Evolutionary conservation across 176 grass and related monocot genomes (phyloP).

Genomic region (Oryza punctata): DNA sequence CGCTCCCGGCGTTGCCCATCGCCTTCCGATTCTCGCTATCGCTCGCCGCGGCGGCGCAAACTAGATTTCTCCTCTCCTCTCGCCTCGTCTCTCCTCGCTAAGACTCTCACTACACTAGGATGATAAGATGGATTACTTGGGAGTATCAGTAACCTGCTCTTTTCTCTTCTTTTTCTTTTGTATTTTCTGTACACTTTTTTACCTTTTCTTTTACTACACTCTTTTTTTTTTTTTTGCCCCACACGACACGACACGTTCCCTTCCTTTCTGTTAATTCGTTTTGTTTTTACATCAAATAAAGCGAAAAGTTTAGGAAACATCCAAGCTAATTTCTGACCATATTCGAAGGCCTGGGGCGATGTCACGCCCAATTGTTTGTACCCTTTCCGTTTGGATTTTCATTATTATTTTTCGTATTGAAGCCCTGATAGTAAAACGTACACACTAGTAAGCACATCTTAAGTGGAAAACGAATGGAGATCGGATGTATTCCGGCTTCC

Average conservation of each 20-base stretch:
- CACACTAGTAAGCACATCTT: background rate
- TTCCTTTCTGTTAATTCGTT: background rate
- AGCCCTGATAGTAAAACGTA: background rate
- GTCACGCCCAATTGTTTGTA: too few species aligned
- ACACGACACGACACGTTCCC: background rate
- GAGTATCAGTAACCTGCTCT: background rate
- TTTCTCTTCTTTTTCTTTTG: background rate
- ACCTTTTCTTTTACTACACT: background rate
- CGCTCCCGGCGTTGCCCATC: conserved; percentile 52
- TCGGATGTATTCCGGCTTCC: too few species aligned
- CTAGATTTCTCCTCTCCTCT: too few species aligned
- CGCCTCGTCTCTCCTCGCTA: too few species aligned
- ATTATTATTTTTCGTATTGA: background rate
- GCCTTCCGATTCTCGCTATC: background rate
- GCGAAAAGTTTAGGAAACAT: too few species aligned
- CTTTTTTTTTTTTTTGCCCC: background rate
- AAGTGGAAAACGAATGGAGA: background rate
- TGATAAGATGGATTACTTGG: background rate
- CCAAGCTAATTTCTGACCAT: too few species aligned
- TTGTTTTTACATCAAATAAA: background rate
- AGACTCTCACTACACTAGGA: too few species aligned
- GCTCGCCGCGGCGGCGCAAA: background rate
- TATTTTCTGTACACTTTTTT: background rate
- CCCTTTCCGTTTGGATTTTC: background rate
- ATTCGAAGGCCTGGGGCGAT: too few species aligned